Evolutionary conservation across 139 green algal genomes (phyloP).

Genomic region (Gonium pectorale): DNA sequence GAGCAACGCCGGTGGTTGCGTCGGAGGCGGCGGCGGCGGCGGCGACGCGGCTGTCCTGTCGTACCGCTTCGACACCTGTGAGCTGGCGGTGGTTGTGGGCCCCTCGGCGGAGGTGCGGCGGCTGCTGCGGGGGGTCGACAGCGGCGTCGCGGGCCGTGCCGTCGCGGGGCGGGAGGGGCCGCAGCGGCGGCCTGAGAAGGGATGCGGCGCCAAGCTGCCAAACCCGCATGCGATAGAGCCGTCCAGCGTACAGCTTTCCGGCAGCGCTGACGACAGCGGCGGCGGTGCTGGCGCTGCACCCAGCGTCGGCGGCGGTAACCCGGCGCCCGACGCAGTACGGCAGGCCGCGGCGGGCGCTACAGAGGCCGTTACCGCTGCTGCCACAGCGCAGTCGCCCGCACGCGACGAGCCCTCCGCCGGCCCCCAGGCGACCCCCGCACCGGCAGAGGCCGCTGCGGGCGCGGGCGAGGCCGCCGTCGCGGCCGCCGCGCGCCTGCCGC

Average conservation of each 20-base stretch:
- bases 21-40: neutral
- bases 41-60: constrained; percentile 21
- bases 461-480: neutral
- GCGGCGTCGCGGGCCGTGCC: neutral
- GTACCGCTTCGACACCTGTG: constrained; percentile 8
- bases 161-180: no score
- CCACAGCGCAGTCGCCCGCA: neutral
- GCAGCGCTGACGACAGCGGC: neutral
- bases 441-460: neutral
- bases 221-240: neutral
- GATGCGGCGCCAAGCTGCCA: neutral
- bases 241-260: neutral
- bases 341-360: neutral
- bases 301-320: neutral
- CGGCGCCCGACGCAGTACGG: no score
- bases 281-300: neutral
- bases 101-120: neutral
- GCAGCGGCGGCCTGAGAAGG: neutral
- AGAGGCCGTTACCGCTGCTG: neutral
- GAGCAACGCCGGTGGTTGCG: neutral
- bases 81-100: neutral
- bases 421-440: neutral
- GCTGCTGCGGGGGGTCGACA: neutral
- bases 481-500: neutral
- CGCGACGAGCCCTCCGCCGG: neutral